Evolutionary conservation across 177 flowering plant species (phyloP).

Genomic region (Vitis hybrid): DNA sequence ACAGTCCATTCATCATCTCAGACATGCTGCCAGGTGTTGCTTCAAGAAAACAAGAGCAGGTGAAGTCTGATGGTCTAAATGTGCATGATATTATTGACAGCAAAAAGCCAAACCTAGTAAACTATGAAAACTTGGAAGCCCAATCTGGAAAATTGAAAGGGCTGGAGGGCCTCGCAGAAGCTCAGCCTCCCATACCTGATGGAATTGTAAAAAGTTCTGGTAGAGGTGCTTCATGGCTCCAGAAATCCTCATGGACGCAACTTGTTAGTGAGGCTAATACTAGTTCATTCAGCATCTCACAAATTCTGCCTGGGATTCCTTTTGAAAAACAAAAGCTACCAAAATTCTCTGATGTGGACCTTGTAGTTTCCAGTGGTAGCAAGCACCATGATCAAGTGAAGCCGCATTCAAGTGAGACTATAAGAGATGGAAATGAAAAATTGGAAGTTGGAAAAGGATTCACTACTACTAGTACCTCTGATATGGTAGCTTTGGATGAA

Average conservation of each 20-base stretch:
- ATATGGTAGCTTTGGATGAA: conserved; percentile 1
- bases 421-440: conserved; percentile 3
- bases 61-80: conserved; percentile 2
- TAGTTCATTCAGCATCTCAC: conserved; percentile 65
- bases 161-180: conserved; percentile 13
- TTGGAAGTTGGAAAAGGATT: conserved; percentile 14
- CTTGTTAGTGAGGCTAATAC: conserved; percentile 41
- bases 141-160: conserved; percentile 2
- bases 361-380: not conserved
- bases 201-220: conserved; percentile 13
- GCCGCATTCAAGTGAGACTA: conserved; percentile 6
- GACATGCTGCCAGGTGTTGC: conserved; percentile 14
- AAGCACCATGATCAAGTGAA: conserved; percentile 1
- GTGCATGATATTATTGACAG: not conserved
- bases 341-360: conserved; percentile 4
- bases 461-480: not conserved
- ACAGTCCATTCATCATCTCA: conserved; percentile 28
- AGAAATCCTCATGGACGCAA: conserved; percentile 79
- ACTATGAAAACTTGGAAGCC: not conserved
- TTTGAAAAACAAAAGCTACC: conserved; percentile 22
- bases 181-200: conserved; percentile 14
- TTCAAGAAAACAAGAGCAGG: conserved; percentile 11
- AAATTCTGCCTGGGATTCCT: conserved; percentile 39
- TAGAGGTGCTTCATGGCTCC: conserved; percentile 59
- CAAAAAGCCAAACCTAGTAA: conserved; percentile 2